A percentile compares a stretch with the other conserved stretches of the same genome.
Conservation (phyloP, 2,329 filamentous ascomycete genomes). For the Clonostachys rhizophaga region DNA sequence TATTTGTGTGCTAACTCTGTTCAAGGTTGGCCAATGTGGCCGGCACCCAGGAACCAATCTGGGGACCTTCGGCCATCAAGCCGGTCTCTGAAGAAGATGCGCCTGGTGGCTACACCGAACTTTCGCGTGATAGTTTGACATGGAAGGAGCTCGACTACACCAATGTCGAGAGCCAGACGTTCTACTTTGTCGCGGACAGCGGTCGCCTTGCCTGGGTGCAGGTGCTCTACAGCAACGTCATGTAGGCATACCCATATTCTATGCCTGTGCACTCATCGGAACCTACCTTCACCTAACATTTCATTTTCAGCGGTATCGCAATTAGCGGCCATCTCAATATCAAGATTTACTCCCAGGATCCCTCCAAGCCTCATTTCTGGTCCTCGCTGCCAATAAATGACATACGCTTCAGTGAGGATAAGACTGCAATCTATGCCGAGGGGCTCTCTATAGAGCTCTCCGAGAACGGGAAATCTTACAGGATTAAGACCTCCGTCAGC, state of each 20-base stretch:
- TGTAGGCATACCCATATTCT: slow-evolving; percentile 49
- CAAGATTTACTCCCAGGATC: slow-evolving; percentile 81
- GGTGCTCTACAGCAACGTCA: slow-evolving; percentile 96
- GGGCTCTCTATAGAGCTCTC: slow-evolving; percentile 82
- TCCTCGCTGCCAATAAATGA: slow-evolving; percentile 75
- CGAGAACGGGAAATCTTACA: slow-evolving; percentile 76
- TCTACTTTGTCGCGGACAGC: slow-evolving; percentile 80
- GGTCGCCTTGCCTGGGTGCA: slow-evolving; percentile 78
- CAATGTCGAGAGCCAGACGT: slow-evolving; percentile 89
- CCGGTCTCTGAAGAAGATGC: slow-evolving; percentile 79
- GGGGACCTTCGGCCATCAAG: slow-evolving; percentile 82
- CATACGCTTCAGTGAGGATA: slow-evolving; percentile 79
- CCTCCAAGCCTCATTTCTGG: slow-evolving; percentile 74
- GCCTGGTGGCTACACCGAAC: slow-evolving; percentile 73
- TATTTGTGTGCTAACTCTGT: neutral
- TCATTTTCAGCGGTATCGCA: slow-evolving; percentile 66
- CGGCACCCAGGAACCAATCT: slow-evolving; percentile 94
- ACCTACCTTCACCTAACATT: slow-evolving; percentile 11
- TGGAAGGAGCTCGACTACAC: slow-evolving; percentile 82
- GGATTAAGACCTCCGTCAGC: slow-evolving; percentile 86
- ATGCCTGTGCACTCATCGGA: slow-evolving; percentile 1
- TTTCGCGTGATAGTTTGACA: slow-evolving; percentile 72
- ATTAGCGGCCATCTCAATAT: slow-evolving; percentile 91
- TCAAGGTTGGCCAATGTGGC: slow-evolving; percentile 70
- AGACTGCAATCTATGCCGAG: slow-evolving; percentile 79